phyloP scores from a whole-genome alignment of 2,329 filamentous ascomycete species.

The Scedosporium dehoogii region DNA sequence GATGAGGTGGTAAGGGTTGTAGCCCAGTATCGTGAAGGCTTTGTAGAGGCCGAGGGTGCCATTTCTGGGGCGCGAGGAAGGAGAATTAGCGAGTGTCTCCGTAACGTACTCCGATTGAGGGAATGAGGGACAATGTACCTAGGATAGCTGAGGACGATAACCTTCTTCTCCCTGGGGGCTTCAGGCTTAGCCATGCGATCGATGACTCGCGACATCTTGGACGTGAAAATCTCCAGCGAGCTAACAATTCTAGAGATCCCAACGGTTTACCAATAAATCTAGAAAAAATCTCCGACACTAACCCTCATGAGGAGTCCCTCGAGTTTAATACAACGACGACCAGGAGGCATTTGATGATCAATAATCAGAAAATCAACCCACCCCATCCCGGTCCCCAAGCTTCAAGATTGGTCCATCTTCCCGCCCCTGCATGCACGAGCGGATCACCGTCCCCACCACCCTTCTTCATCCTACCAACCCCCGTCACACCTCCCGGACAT shows the following conservation, averaged over 20 bases:
- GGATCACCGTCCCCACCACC: neutral
- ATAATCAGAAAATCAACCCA: neutral
- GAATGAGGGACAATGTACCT: slow-evolving; percentile 16
- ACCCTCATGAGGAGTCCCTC: neutral
- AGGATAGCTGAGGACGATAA: slow-evolving; percentile 27
- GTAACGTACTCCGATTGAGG: neutral
- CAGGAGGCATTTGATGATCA: neutral
- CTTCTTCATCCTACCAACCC: neutral
- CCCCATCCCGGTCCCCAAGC: neutral
- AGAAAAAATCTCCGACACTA: neutral
- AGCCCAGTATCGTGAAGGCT: slow-evolving; percentile 23
- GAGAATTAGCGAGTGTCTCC: neutral
- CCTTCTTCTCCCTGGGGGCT: slow-evolving; percentile 20
- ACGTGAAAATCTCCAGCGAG: neutral
- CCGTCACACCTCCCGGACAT: neutral
- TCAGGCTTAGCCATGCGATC: slow-evolving; percentile 22
- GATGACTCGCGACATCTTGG: slow-evolving; percentile 23
- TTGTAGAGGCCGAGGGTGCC: slow-evolving; percentile 24
- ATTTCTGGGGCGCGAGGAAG: slow-evolving; percentile 14
- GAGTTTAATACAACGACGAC: neutral
- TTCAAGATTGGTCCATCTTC: neutral
- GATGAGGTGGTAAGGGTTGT: slow-evolving; percentile 25
- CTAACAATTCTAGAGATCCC: neutral
- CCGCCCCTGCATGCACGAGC: neutral
- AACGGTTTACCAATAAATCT: neutral